Base-by-base conservation (phyloP, 768 basidiomycete species). In the Psilocybe sp. region DNA sequence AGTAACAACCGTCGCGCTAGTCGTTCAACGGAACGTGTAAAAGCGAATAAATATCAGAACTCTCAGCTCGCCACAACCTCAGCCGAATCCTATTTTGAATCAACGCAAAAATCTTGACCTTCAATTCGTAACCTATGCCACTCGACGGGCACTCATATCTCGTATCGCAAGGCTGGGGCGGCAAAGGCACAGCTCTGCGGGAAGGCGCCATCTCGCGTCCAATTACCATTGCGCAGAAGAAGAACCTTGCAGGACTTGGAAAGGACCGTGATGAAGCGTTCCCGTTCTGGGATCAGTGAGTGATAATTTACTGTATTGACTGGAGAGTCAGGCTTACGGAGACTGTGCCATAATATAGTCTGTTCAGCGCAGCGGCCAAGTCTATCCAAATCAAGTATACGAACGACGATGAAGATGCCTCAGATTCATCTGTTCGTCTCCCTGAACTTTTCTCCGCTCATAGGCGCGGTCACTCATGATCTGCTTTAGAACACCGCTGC, bases 221-320 rank as follows among this genome's bases (percentile, higher is more conserved):
- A 1, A 69, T 98, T 31, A 78, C 85, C 5, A 80, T 93, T 36
- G 77, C 86, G 1, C 87, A 89, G 64, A 97, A 97, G 74, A 87
- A 85, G 69, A 90, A 78, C 4, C 73, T 95, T n/a, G 72, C 81
- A 9, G 94, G 94, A 2, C 67, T 98, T 50, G 94, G 94, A 49
- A 94, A 92, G 65, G 92, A 98, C 66, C 80, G 93, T 56, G 94
- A 96, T 61, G 93, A 95, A 59, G 92, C 92, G 0, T 93, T 94
- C 64, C 93, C 94, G 44, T 98, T 98, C 79, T 98, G 94, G 94
- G 94, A 98, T 65, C 92, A 97, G 93, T 96, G 59, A 68, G 90
- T 78, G 40, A 32, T 39, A 16, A n/a, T 28, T 13, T 28, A 44
- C 47, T 39, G 2, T 33, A 13, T 43, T 42, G 20, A 42, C 13